phyloP scores from a whole-genome alignment of 352 stramenopile genomes.

The Phytophthora pisi region DNA sequence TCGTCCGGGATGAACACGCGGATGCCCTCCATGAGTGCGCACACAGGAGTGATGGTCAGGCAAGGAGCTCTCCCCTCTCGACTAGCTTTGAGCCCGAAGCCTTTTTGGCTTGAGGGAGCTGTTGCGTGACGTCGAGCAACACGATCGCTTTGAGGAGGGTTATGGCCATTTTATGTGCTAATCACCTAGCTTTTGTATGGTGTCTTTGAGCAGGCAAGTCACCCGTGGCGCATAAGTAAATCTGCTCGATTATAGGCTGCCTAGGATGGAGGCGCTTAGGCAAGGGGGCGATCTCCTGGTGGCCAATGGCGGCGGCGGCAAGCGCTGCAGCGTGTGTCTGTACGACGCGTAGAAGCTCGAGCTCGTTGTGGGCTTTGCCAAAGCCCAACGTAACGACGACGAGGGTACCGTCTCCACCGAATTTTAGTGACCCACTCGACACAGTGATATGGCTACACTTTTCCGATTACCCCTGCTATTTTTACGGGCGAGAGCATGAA shows the following conservation, averaged over 20 bases:
- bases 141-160: slow-evolving; percentile 19
- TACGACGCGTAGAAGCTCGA: not conserved
- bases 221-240: not conserved
- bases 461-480: slow-evolving; percentile 20
- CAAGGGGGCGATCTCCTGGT: too few species aligned
- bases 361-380: not conserved
- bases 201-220: not conserved
- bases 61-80: not conserved
- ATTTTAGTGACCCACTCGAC: slow-evolving; percentile 8
- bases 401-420: slow-evolving; percentile 21
- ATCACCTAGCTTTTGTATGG: slow-evolving; percentile 20
- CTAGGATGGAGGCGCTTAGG: not conserved
- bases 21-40: slow-evolving; percentile 74
- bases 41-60: slow-evolving; percentile 31
- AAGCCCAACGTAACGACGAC: not conserved
- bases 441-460: slow-evolving; percentile 18
- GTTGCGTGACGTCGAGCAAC: slow-evolving; percentile 12
- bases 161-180: slow-evolving; percentile 5
- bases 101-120: not conserved
- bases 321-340: not conserved
- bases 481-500: slow-evolving; percentile 24
- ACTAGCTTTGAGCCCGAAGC: not conserved
- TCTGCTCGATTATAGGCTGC: not conserved
- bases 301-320: not conserved
- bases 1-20: slow-evolving; percentile 86